These are phyloP conservation scores for Ballota nigra DNA, from an alignment of 257 asterid species.

Conservation along the genomic window DNA sequence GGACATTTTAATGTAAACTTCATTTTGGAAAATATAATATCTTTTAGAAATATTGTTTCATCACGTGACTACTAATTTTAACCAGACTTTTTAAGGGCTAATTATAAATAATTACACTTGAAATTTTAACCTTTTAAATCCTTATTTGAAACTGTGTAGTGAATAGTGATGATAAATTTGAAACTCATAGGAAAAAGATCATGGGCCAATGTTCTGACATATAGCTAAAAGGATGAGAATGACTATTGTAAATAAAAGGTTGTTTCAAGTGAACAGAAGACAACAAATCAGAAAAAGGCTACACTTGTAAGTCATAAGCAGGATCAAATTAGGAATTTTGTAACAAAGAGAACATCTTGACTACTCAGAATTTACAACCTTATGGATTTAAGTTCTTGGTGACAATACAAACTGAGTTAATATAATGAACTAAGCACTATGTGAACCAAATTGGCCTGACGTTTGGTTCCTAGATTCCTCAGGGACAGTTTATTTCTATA, in stretches of 20 bases:
- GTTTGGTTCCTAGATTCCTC: background rate
- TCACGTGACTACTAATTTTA: background rate
- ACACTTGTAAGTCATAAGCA: background rate
- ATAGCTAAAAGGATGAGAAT: background rate
- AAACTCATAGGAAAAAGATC: background rate
- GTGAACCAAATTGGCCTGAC: background rate
- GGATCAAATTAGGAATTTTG: background rate
- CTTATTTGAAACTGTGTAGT: background rate
- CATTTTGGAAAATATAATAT: background rate
- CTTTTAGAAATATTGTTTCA: background rate
- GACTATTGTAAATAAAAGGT: background rate
- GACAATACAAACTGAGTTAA: background rate
- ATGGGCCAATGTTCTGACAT: background rate
- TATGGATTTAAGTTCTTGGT: background rate
- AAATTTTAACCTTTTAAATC: background rate
- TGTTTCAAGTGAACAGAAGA: background rate
- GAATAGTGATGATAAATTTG: background rate
- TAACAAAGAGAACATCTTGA: background rate
- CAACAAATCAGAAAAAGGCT: background rate
- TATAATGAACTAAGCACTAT: conserved; percentile 1
- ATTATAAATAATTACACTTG: background rate
- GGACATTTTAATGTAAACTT: background rate
- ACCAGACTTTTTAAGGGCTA: background rate
- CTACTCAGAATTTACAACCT: background rate
- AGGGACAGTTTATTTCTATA: background rate